phyloP scores from a whole-genome alignment of 768 basidiomycete genomes.

The Cystofilobasidium bisporidii region DNA sequence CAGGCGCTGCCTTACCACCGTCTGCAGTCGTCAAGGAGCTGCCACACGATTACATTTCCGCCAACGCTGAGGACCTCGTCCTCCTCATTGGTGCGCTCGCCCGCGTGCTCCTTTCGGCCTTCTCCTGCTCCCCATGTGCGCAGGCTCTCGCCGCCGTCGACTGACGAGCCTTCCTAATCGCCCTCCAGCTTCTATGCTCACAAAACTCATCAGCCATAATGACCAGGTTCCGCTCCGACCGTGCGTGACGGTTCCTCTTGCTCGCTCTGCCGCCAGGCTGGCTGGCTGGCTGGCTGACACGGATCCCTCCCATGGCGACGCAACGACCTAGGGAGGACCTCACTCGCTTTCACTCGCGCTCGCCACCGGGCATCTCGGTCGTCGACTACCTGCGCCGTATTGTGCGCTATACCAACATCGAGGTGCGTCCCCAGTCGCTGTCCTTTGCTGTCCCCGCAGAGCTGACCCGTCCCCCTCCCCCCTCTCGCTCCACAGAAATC shows the following conservation, averaged over 20 bases:
- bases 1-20: background rate
- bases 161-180: constrained; percentile 24
- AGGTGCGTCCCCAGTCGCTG: constrained; percentile 49
- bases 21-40: constrained; percentile 8
- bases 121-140: constrained; percentile 25
- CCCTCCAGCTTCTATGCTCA: constrained; percentile 78
- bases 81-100: constrained; percentile 69
- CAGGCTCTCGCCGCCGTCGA: constrained; percentile 17
- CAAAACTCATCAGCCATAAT: constrained; percentile 89
- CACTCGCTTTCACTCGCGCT: constrained; percentile 91
- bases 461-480: constrained; percentile 27
- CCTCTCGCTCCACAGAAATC: constrained; percentile 52
- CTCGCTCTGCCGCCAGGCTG: too few species aligned
- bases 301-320: too few species aligned
- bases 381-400: constrained; percentile 90
- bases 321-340: constrained; percentile 58
- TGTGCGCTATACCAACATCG: constrained; percentile 88
- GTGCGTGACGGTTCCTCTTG: too few species aligned
- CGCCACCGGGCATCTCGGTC: constrained; percentile 75
- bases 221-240: constrained; percentile 85
- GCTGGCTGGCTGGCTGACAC: too few species aligned
- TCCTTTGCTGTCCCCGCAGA: constrained; percentile 17
- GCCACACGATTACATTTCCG: constrained; percentile 44
- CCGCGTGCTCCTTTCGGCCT: background rate
- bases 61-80: constrained; percentile 69